Evolutionary conservation across 2,329 filamentous ascomycete genomes (phyloP).

Genomic region (Diaporthe caulivora): DNA sequence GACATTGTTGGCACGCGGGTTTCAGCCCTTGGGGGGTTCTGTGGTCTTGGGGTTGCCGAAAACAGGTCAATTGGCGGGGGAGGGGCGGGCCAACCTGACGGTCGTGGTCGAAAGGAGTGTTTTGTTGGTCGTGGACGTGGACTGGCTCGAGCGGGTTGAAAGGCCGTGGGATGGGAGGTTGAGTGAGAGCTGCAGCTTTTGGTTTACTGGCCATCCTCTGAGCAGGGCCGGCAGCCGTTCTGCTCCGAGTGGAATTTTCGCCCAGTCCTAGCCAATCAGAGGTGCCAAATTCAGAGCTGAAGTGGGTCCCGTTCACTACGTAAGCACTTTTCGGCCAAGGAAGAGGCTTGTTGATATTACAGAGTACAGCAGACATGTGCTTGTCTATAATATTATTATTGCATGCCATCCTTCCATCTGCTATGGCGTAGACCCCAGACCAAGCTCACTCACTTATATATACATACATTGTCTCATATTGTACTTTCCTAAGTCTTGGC

Average conservation of each 20-base stretch:
- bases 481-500: slow-evolving; percentile 3
- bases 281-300: slow-evolving; percentile 31
- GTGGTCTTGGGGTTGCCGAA: background rate
- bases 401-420: background rate
- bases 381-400: background rate
- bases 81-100: slow-evolving; percentile 26
- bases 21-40: background rate
- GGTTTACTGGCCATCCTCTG: slow-evolving; percentile 29
- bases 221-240: slow-evolving; percentile 27
- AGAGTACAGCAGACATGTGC: background rate
- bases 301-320: slow-evolving; percentile 1
- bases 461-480: background rate
- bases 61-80: slow-evolving; percentile 17
- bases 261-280: slow-evolving; percentile 34
- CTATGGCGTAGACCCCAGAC: background rate
- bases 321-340: slow-evolving; percentile 28
- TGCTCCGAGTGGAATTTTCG: no score
- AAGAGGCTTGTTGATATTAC: background rate
- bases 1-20: slow-evolving; percentile 31
- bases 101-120: slow-evolving; percentile 31
- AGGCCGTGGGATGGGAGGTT: slow-evolving; percentile 26
- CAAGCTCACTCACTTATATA: background rate
- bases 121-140: slow-evolving; percentile 16
- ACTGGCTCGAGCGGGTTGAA: slow-evolving; percentile 28
- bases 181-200: slow-evolving; percentile 32